Percentiles rank a stretch among this genome's conserved stretches.
phyloP scores from a whole-genome alignment of 129 eudicot genomes.

The Saussurea involucrata region DNA sequence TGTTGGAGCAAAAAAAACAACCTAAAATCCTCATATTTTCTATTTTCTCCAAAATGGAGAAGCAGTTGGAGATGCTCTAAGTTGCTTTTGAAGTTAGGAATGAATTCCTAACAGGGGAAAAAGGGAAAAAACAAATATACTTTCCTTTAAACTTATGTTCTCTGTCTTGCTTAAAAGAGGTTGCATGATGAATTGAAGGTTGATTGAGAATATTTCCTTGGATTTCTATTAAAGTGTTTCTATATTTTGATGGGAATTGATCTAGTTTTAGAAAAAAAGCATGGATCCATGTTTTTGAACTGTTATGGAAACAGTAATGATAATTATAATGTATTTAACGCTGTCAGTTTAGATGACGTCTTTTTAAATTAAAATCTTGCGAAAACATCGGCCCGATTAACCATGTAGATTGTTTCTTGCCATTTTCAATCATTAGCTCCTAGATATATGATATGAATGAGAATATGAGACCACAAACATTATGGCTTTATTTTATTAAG shows the following conservation, averaged over 20 bases:
- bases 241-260: background rate
- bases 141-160: slow-evolving; percentile 6
- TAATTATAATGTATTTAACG: background rate
- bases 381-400: slow-evolving; percentile 1
- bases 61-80: too few relatives aligned
- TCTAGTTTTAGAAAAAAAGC: background rate
- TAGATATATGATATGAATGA: background rate
- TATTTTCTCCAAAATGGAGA: too few relatives aligned
- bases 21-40: too few relatives aligned
- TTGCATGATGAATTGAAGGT: background rate
- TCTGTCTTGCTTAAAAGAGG: slow-evolving; percentile 18
- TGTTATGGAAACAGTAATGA: slow-evolving; percentile 1
- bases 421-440: slow-evolving; percentile 4
- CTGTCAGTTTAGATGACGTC: background rate
- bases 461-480: background rate
- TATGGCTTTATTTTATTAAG: background rate
- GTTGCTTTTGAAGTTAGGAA: slow-evolving; percentile 6
- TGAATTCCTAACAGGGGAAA: background rate
- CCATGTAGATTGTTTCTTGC: background rate
- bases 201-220: slow-evolving; percentile 12
- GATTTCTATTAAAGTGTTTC: slow-evolving; percentile 5
- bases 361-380: background rate
- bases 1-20: too few relatives aligned
- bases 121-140: slow-evolving; percentile 4
- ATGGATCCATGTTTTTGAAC: slow-evolving; percentile 4